Base-by-base conservation (phyloP, 345 rosid species). In the Rhizophora mangle region DNA sequence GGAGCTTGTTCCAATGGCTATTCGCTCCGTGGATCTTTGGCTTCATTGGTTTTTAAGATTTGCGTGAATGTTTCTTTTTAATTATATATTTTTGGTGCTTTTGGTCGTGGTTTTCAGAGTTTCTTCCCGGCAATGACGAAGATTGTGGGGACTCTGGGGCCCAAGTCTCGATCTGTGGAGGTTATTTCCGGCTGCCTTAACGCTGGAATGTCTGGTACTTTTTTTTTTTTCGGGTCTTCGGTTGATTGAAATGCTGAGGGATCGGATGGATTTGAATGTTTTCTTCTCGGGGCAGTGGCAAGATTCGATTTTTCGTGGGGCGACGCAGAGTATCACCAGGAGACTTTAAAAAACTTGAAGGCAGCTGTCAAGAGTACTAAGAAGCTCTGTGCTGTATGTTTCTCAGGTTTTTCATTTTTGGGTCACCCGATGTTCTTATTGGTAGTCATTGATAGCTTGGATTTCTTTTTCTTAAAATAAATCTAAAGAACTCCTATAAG, bases 251-350 rank as follows among this genome's bases (percentile, higher is more conserved):
- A 6, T 1, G 49, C 22, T 65, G 27, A 11, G 34, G 62, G 37
- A 31, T 57, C 9, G 24, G 24, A 27, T 63, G 31, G 22, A 49
- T 69, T 65, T n/a, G 61, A 22, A 6, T 32, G 22, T 15, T 24
- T 54, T 39, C 54, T 56, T 22, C 27, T 57, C 57, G 30, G 62
- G 7, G 16, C 21, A 76, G 80, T 76, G 65, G 80, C 76, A 56
- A 58, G 72, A 60, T 76, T 76, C 21, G 80, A 76, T 76, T 76
- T 76, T 59, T 70, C 80, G 16, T 76, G 76, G 80, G 76, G 72
- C 30, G 18, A 62, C 55, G 31, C 68, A 18, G 76, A 62, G 72
- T 71, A 62, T 67, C 80, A 76, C 56, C 72, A 67, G 68, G 72
- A 46, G 72, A 76, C 80, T 20, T 60, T 76, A 13, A 76, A 71